Evolutionary conservation across 148 eudicot genomes (phyloP).

Genomic region (Dianthus caryophyllus): DNA sequence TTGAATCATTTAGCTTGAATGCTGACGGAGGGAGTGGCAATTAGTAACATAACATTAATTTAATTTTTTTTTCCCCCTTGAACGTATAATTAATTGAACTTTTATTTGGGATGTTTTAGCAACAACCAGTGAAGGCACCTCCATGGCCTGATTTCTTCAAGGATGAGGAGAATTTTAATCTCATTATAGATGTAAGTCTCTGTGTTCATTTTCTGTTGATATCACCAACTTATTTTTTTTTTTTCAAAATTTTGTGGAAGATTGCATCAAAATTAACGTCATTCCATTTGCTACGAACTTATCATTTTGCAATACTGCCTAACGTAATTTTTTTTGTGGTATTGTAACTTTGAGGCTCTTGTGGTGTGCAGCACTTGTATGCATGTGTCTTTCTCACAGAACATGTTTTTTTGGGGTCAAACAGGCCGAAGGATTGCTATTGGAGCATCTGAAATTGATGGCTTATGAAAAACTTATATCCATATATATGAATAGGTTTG

Average conservation of each 20-base stretch:
- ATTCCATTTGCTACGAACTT: conserved; percentile 1
- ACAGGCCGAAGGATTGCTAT: too few species aligned
- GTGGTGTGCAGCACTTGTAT: neutral
- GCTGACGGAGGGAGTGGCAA: neutral
- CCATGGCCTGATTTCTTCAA: conserved; percentile 79
- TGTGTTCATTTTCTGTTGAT: neutral
- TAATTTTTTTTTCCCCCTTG: neutral
- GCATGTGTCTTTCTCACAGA: neutral
- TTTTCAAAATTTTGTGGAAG: neutral
- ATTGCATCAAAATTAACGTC: neutral
- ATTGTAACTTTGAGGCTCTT: too few species aligned
- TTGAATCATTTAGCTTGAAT: neutral
- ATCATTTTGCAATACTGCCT: too few species aligned
- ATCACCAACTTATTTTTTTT: neutral
- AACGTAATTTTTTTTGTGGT: too few species aligned
- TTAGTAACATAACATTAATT: neutral
- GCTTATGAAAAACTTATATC: too few species aligned
- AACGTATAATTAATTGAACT: neutral
- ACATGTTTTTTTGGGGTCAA: neutral
- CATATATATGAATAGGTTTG: too few species aligned
- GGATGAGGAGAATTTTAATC: conserved; percentile 65
- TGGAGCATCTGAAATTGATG: too few species aligned
- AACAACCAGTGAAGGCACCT: conserved; percentile 50
- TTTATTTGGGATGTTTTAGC: conserved; percentile 31
- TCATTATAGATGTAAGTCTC: conserved; percentile 68